Conservation (phyloP, 306 rosid genomes). For the Cicer yamashitae region DNA sequence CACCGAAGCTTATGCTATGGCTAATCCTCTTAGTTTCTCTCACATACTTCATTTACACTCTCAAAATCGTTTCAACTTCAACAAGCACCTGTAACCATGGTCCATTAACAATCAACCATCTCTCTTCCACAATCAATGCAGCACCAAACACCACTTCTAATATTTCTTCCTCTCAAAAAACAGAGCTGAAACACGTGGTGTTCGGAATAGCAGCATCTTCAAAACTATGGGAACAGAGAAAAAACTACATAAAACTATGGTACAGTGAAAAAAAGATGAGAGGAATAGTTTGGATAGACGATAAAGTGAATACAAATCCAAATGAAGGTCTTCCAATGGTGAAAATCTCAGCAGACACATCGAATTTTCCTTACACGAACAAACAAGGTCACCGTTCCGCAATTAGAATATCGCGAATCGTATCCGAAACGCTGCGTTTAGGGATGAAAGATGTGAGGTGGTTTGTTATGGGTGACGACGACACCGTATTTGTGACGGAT, state of each 20-base stretch:
- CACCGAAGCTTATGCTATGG: constrained; percentile 67
- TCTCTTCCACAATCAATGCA: constrained; percentile 37
- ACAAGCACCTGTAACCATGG: constrained; percentile 61
- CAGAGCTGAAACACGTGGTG: constrained; percentile 69
- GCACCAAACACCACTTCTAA: not conserved
- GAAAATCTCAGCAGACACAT: constrained; percentile 74
- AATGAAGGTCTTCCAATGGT: constrained; percentile 63
- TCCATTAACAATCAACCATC: constrained; percentile 48
- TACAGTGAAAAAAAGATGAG: constrained; percentile 68
- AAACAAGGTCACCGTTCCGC: constrained; percentile 94
- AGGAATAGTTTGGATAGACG: constrained; percentile 89
- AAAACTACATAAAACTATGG: constrained; percentile 92
- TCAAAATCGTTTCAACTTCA: constrained; percentile 69
- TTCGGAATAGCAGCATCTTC: constrained; percentile 96
- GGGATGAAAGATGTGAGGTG: constrained; percentile 75
- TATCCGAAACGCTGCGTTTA: constrained; percentile 77
- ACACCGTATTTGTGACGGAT: constrained; percentile 86
- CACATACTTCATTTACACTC: constrained; percentile 72
- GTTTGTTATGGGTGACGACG: constrained; percentile 99
- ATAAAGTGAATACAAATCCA: constrained; percentile 39
- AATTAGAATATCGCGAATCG: constrained; percentile 88
- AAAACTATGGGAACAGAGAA: constrained; percentile 79
- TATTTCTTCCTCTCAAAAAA: constrained; percentile 11
- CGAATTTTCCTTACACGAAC: constrained; percentile 65
- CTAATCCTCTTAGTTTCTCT: constrained; percentile 74